Percentiles rank a stretch among this genome's conserved stretches.
Conservation (phyloP, 306 rosid genomes). For the Quercus aquifolioides region DNA sequence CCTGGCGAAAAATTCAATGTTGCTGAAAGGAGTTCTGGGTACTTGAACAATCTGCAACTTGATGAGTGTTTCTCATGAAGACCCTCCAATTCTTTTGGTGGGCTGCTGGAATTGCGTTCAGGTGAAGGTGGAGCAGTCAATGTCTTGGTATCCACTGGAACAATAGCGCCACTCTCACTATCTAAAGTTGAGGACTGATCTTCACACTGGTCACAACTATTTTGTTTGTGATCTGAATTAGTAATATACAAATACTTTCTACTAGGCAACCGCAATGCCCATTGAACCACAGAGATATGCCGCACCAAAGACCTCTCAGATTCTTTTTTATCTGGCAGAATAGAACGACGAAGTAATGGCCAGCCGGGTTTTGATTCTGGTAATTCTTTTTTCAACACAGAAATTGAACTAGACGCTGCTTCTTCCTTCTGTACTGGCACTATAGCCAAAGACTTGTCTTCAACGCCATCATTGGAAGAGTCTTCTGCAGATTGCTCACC, state of each 20-base stretch:
- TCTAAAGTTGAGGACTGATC: constrained; percentile 41
- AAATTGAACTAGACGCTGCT: constrained; percentile 24
- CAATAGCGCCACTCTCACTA: constrained; percentile 72
- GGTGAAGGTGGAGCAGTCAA: constrained; percentile 33
- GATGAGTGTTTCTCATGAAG: constrained; percentile 83
- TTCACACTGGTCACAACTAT: constrained; percentile 25
- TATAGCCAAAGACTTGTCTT: constrained; percentile 62
- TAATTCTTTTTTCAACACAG: constrained; percentile 34
- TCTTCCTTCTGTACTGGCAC: constrained; percentile 57
- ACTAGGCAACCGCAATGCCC: constrained; percentile 90
- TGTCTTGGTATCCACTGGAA: constrained; percentile 51
- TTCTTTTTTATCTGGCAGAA: constrained; percentile 27
- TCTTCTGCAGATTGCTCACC: constrained; percentile 36
- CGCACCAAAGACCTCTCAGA: constrained; percentile 23
- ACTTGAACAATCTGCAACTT: constrained; percentile 70
- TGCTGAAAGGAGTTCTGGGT: constrained; percentile 68
- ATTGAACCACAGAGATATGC: constrained; percentile 81
- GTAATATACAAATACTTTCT: constrained; percentile 38
- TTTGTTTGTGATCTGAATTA: constrained; percentile 27
- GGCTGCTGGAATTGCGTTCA: constrained; percentile 23
- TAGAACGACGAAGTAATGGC: constrained; percentile 70
- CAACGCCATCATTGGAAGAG: constrained; percentile 29
- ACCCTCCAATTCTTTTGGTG: constrained; percentile 72
- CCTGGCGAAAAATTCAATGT: constrained; percentile 84
- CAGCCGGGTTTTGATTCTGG: constrained; percentile 82